Evolutionary conservation across 768 basidiomycete genomes (phyloP).

Genomic region (Boletus fagicola): DNA sequence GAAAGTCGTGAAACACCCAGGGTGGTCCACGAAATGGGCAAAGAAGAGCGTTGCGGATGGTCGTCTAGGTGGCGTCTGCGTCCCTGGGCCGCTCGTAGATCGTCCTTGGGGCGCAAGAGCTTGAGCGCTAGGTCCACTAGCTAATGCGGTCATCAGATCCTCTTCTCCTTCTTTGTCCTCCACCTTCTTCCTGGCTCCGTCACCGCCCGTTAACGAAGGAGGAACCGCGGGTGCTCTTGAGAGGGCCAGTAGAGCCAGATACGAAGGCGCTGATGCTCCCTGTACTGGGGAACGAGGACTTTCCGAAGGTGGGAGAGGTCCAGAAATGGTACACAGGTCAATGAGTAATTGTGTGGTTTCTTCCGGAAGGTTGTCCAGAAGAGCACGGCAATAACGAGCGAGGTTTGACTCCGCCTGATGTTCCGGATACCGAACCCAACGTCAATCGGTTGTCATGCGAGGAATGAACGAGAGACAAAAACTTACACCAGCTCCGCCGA

Average conservation of each 20-base stretch:
- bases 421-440: neutral
- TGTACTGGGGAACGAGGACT: constrained; percentile 22
- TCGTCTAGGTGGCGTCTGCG: constrained; percentile 42
- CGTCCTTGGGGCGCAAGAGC: constrained; percentile 7
- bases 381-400: constrained; percentile 81
- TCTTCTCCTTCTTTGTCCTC: constrained; percentile 19
- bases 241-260: constrained; percentile 77
- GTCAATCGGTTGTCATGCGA: neutral
- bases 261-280: constrained; percentile 49
- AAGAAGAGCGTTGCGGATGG: constrained; percentile 89
- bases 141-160: constrained; percentile 13
- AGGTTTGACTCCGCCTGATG: constrained; percentile 85
- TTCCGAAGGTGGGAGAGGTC: constrained; percentile 40
- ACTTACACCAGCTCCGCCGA: constrained; percentile 79
- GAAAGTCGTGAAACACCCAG: constrained; percentile 78
- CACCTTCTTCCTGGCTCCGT: constrained; percentile 21
- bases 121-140: constrained; percentile 31
- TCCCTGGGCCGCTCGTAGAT: constrained; percentile 8
- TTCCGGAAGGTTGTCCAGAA: constrained; percentile 78
- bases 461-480: neutral
- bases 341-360: constrained; percentile 91
- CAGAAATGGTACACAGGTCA: constrained; percentile 79
- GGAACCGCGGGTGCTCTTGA: constrained; percentile 51
- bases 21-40: constrained; percentile 91
- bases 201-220: constrained; percentile 39